Percentiles rank a stretch among this genome's conserved stretches.
phyloP scores from a whole-genome alignment of 225 moss, liverwort and hornwort genomes.

The Neckera pumila region DNA sequence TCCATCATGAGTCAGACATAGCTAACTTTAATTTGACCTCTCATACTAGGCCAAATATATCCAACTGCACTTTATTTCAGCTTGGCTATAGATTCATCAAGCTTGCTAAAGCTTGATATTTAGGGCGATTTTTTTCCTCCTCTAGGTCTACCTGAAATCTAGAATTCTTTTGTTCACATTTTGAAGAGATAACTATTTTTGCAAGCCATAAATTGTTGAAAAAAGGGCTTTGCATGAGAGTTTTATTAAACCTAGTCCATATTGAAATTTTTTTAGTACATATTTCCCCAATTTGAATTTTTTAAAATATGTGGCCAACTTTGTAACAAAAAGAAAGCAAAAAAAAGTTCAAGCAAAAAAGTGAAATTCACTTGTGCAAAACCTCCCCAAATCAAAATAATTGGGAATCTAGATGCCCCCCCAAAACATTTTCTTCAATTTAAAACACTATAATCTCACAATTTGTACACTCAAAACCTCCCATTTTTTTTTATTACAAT shows the following conservation, averaged over 20 bases:
- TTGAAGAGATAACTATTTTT: not conserved
- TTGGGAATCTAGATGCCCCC: accelerated
- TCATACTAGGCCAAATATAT: accelerated
- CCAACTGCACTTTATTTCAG: not conserved
- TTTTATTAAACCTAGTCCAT: not conserved
- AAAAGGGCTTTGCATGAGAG: not conserved
- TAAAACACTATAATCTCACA: not conserved
- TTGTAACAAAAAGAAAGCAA: not conserved
- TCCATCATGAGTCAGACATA: not conserved
- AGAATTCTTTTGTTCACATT: accelerated
- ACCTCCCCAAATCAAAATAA: accelerated
- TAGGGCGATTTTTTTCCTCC: not conserved
- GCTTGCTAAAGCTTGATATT: not conserved
- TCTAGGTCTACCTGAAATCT: not conserved
- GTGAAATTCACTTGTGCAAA: not conserved
- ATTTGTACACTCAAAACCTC: not conserved
- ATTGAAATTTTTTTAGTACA: not conserved
- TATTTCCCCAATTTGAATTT: accelerated
- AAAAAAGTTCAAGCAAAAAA: not conserved
- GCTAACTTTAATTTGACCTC: accelerated
- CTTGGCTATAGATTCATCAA: not conserved
- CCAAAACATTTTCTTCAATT: not conserved
- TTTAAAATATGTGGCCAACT: accelerated
- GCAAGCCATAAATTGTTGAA: not conserved
- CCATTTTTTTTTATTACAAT: not conserved